Base-by-base conservation (phyloP, 2,329 filamentous ascomycete genomes). In the Ophiobolus disseminans region DNA sequence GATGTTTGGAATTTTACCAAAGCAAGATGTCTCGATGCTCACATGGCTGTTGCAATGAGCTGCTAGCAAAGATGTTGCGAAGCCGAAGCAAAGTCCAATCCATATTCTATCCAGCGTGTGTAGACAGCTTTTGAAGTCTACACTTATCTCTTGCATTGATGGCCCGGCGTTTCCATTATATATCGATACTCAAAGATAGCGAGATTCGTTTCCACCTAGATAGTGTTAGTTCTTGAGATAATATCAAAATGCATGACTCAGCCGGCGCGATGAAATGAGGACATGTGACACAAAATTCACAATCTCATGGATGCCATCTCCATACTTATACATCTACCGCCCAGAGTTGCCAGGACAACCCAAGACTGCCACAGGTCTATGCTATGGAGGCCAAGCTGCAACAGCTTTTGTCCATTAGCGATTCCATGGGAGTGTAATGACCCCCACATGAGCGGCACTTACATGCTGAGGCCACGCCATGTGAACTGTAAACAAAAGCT, bases 1-100 rank as follows among this genome's bases (percentile, higher is more conserved):
- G 72, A 75, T 40, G 70, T 73, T 10, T 75, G 73, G 73, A 74
- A 74, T 48, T 73, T 71, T 31, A 72, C 69, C 4, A 65, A 65
- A 37, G 54, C 45, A 20, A 59, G 64, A 31, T 72, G 66, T 46
- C 44, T 48, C 4, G 46, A 50, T 7, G 31, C 28, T 10, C 11
- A 30, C 32, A 39, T 43, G 16, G 23, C 20, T 16, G 40, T 28
- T 19, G 13, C 20, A 20, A 56, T 53, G 41, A 39, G 50, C 32
- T 60, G 45, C 53, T 65, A 60, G 48, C 43, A 38, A 35, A 21
- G 36, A 30, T n/a, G n/a, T n/a, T n/a, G n/a, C n/a, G n/a, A n/a
- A n/a, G n/a, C n/a, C n/a, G n/a, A n/a, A n/a, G n/a, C n/a, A n/a
- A n/a, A n/a, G n/a, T n/a, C n/a, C n/a, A n/a, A n/a, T n/a, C n/a